Base-by-base conservation (phyloP, 106 monocot species). In the Dendrobium catenatum region DNA sequence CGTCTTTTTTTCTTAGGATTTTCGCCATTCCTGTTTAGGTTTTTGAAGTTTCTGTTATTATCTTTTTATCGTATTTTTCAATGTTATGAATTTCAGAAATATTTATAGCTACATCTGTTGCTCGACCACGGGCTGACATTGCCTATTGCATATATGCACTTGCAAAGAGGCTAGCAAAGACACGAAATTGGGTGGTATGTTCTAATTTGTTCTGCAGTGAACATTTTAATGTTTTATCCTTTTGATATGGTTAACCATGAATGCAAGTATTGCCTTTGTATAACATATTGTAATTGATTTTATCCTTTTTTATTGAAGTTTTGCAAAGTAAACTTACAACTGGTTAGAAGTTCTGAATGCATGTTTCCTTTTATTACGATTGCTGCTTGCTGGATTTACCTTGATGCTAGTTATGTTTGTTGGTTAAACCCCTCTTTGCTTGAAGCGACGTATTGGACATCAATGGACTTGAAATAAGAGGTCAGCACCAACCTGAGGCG, bases 141-240 rank as follows among this genome's bases (percentile, higher is more conserved):
- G 87, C 90, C 43, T 95, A 95, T 76, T 95, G 95, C 86, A 92
- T 95, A 55, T 87, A 86, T 78, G 92, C 89, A 5, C 89, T 95
- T 19, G 42, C 87, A 1, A 89, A 90, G 80, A 92, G 95, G 77
- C 74, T 95, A 20, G 83, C 87, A 26, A 95, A 92, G 86, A 95
- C 95, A 16, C 83, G 77, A 4, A 92, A 90, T 66, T 95, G 95
- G 95, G 92, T 81, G 77, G 95, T 95, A 88, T 70, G 37, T 15
- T 1, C 37, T 70, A 22, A 33, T 70, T 70, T 70, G 33, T 70
- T 70, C 7, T 70, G 70, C 29, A 37, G 11, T 70, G n/a, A 31
- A 16, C 15, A 61, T 37, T 33, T 70, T 33, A 37, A 70, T 70
- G 29, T 16, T 29, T 33, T 70, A 70, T 70, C 37, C 24, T 66